phyloP scores from a whole-genome alignment of 2,329 filamentous ascomycete genomes.

The Raffaelea deltoideospora region DNA sequence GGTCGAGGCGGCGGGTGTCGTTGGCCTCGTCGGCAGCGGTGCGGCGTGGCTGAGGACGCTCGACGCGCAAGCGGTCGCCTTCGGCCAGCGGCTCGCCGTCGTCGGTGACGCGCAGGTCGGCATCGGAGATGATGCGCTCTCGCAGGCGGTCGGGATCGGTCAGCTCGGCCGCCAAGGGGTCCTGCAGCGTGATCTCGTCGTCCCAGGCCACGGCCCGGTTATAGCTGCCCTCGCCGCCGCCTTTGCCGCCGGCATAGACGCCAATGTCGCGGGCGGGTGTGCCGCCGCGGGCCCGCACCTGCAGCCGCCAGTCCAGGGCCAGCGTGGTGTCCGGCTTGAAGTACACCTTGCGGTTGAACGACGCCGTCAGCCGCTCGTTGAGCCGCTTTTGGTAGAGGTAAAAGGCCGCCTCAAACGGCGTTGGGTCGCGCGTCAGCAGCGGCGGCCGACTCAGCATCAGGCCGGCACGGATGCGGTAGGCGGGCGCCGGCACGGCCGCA shows the following conservation, averaged over 20 bases:
- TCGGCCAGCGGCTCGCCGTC: conserved; percentile 43
- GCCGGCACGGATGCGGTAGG: conserved; percentile 42
- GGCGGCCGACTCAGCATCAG: conserved; percentile 81
- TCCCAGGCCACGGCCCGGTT: conserved; percentile 74
- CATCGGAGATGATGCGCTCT: conserved; percentile 59
- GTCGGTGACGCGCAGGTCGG: conserved; percentile 46
- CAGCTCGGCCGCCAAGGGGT: conserved; percentile 34
- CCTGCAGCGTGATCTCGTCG: conserved; percentile 72
- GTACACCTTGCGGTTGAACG: conserved; percentile 86
- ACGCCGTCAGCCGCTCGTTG: conserved; percentile 78
- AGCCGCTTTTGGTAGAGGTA: conserved; percentile 96
- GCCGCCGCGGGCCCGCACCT: conserved; percentile 56
- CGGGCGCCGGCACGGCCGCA: conserved; percentile 1
- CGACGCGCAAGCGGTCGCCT: conserved; percentile 50
- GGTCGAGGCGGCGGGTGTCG: conserved; percentile 66
- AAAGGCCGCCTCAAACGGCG: conserved; percentile 80
- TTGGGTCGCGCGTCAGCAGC: conserved; percentile 67
- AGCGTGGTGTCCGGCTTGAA: conserved; percentile 80
- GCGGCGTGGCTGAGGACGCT: conserved; percentile 51
- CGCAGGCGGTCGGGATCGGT: conserved; percentile 44
- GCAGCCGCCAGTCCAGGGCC: conserved; percentile 80
- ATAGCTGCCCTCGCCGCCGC: conserved; percentile 15
- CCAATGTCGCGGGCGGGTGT: conserved; percentile 76
- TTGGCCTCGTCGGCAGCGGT: conserved; percentile 61
- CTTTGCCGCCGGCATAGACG: conserved; percentile 45